Evolutionary conservation across 163 green algal genomes (phyloP).

Genomic region (Chlorella variabilis): DNA sequence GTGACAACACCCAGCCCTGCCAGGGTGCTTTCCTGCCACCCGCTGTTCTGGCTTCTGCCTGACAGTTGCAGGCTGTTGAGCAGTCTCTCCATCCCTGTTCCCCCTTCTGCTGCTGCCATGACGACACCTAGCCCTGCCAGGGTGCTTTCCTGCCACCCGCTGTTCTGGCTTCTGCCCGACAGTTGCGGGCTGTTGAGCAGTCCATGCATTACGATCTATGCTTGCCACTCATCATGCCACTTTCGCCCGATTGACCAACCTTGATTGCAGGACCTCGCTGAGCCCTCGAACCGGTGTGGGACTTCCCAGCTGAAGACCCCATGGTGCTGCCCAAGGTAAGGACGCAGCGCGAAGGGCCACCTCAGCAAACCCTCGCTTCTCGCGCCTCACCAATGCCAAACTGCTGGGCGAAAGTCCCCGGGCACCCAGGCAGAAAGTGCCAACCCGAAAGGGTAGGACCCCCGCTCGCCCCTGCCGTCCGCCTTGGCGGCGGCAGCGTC

Average conservation of each 20-base stretch:
- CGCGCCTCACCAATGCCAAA: background rate
- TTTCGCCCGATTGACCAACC: too few relatives aligned
- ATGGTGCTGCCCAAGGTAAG: conserved; percentile 74
- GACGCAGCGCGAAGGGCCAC: conserved; percentile 89
- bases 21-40: conserved; percentile 3
- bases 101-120: background rate
- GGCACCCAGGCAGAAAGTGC: conserved; percentile 94
- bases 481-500: conserved; percentile 13
- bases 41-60: background rate
- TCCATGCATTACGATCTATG: background rate
- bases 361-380: conserved; percentile 61
- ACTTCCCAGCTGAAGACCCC: too few relatives aligned
- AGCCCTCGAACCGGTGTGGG: too few relatives aligned
- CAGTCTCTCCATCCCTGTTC: background rate
- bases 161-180: conserved; percentile 2
- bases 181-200: background rate
- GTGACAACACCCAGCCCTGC: background rate
- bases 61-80: background rate
- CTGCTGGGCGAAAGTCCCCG: conserved; percentile 97
- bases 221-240: too few relatives aligned
- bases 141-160: conserved; percentile 3
- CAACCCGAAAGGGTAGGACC: conserved; percentile 85
- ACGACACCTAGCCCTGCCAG: background rate
- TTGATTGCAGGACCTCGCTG: too few relatives aligned
- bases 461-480: conserved; percentile 45